Conservation (phyloP, 345 rosid genomes). For the Hibiscus mutabilis region DNA sequence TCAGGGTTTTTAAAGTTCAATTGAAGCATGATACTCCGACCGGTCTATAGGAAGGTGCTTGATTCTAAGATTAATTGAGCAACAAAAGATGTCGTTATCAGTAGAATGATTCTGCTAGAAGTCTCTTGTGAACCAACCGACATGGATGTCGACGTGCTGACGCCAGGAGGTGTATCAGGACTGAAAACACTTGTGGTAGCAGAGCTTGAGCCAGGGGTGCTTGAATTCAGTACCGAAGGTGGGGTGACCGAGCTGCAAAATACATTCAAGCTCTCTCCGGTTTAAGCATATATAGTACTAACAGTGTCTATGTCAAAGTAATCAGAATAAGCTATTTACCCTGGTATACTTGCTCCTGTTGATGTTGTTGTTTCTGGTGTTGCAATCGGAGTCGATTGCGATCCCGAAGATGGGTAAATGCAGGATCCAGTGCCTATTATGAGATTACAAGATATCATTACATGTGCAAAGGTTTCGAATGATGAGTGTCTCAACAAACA, state of each 20-base stretch:
- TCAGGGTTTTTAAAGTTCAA: neutral
- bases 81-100: slow-evolving; percentile 18
- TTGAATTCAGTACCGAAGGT: slow-evolving; percentile 41
- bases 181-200: slow-evolving; percentile 24
- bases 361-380: slow-evolving; percentile 33
- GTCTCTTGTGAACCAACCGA: slow-evolving; percentile 24
- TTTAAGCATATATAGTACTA: neutral
- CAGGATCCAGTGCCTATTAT: slow-evolving; percentile 76
- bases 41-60: slow-evolving; percentile 10
- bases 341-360: slow-evolving; percentile 32
- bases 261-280: neutral
- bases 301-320: neutral
- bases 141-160: slow-evolving; percentile 27
- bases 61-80: slow-evolving; percentile 21
- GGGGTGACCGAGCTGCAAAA: slow-evolving; percentile 38
- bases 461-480: neutral
- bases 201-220: slow-evolving; percentile 34
- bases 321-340: slow-evolving; percentile 28
- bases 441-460: neutral
- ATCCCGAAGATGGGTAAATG: slow-evolving; percentile 46
- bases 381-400: slow-evolving; percentile 37
- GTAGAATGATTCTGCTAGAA: slow-evolving; percentile 16
- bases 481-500: neutral
- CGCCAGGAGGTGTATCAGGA: slow-evolving; percentile 28
- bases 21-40: slow-evolving; percentile 13